A percentile compares a stretch with the other conserved stretches of the same genome.
These are phyloP conservation scores for Colletotrichum eremochloae DNA, from an alignment of 2,329 filamentous ascomycete genomes.

Conservation along the genomic window DNA sequence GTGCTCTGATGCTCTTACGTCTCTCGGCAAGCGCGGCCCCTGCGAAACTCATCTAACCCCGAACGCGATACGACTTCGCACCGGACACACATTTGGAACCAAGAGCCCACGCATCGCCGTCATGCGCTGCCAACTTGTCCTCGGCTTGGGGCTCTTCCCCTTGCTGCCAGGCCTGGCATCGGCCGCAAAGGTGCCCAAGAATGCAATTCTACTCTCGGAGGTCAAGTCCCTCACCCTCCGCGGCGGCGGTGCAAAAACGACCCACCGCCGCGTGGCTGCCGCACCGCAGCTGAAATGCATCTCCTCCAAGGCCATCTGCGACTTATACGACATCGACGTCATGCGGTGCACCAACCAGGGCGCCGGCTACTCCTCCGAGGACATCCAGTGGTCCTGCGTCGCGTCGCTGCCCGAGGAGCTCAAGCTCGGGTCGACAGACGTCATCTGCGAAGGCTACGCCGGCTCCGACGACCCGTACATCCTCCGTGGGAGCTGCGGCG, in stretches of 20 bases:
- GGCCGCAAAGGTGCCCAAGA: constrained; percentile 52
- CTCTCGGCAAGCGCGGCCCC: constrained; percentile 13
- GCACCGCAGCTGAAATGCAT: constrained; percentile 85
- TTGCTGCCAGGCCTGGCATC: constrained; percentile 43
- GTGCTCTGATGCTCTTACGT: constrained; percentile 16
- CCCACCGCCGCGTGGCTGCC: constrained; percentile 79
- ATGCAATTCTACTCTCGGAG: constrained; percentile 69
- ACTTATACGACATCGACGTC: constrained; percentile 79
- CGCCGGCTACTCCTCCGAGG: constrained; percentile 80
- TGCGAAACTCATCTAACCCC: neutral
- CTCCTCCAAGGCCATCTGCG: constrained; percentile 73
- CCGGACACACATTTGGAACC: neutral
- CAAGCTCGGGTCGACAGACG: constrained; percentile 86
- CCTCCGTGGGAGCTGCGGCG: constrained; percentile 92
- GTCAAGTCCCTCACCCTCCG: constrained; percentile 86
- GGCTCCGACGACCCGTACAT: constrained; percentile 83
- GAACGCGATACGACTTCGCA: constrained; percentile 15
- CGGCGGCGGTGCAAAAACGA: constrained; percentile 72
- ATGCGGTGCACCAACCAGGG: constrained; percentile 94
- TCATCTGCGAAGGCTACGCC: constrained; percentile 91
- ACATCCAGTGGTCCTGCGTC: constrained; percentile 92
- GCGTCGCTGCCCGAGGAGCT: constrained; percentile 71
- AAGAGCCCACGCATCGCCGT: neutral
- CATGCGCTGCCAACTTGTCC: constrained; percentile 49
- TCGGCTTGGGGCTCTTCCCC: constrained; percentile 36